These are phyloP conservation scores for Sophora flavescens DNA, from an alignment of 306 rosid genomes.

Conservation along the genomic window DNA sequence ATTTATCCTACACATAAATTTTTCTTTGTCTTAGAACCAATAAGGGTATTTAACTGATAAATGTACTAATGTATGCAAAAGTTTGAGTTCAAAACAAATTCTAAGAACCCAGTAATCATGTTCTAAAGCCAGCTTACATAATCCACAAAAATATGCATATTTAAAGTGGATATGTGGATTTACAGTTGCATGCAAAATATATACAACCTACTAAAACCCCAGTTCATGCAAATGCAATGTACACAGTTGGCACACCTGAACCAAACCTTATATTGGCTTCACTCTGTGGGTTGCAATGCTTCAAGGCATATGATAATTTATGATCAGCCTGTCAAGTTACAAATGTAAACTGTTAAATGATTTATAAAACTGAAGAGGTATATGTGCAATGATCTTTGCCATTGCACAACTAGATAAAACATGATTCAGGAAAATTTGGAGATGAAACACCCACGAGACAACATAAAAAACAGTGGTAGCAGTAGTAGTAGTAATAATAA, in stretches of 20 bases:
- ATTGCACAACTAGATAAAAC: conserved; percentile 4
- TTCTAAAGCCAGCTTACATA: conserved; percentile 31
- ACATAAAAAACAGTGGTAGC: background rate
- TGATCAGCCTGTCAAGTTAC: conserved; percentile 85
- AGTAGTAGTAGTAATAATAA: background rate
- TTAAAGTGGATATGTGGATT: background rate
- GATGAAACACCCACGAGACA: conserved; percentile 5
- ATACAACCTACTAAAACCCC: conserved; percentile 25
- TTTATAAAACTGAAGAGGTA: background rate
- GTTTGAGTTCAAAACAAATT: conserved; percentile 20
- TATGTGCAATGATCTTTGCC: conserved; percentile 10
- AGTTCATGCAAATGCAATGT: conserved; percentile 46
- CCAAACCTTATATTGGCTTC: conserved; percentile 96
- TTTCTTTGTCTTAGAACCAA: conserved; percentile 7
- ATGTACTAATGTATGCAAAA: conserved; percentile 3
- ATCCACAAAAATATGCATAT: conserved; percentile 31
- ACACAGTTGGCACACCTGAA: conserved; percentile 62
- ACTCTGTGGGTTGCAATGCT: conserved; percentile 78
- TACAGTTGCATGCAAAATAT: conserved; percentile 14
- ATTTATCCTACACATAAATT: conserved; percentile 15
- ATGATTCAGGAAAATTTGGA: conserved; percentile 28
- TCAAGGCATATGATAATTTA: conserved; percentile 88
- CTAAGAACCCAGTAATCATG: conserved; percentile 10
- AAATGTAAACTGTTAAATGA: conserved; percentile 38
- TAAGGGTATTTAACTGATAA: conserved; percentile 5